Base-by-base conservation (phyloP, 306 rosid species). In the Trichosanthes cucumerina region DNA sequence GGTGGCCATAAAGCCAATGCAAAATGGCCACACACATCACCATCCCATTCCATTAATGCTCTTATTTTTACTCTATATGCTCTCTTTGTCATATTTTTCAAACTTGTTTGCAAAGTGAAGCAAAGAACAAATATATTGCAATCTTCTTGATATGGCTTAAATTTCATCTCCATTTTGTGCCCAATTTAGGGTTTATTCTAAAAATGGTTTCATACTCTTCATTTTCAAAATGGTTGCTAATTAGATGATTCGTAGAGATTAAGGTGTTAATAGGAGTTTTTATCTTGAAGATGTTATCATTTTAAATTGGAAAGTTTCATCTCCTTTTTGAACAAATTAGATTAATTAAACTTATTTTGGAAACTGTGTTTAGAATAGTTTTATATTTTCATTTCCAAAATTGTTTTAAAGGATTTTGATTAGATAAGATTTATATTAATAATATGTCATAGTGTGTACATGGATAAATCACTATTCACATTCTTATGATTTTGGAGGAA, bases 91-190 rank as follows among this genome's bases (percentile, higher is more conserved):
- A 46, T 10, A 9, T 47, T 72, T 72, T 73, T 4, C 54, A 46
- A 49, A 73, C 60, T 73, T 73, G 24, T 28, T 71, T 71, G 58
- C 41, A 24, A 71, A 71, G 77, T 71, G 14, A 71, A 71, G 77
- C 38, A 6, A 44, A n/a, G 33, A 11, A 12, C 36, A 69, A 1
- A 68, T 21, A 1, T 43, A 0, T 7, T 36, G 6, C 12, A 7
- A 66, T 66, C 31, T 68, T 68, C 52, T 69, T 23, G 8, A 69
- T 41, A n/a, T n/a, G 34, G 75, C 18, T 41, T 39, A n/a, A 68
- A 21, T 19, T 66, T 66, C 19, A 60, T 26, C 39, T 5, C 38
- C 68, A 24, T 60, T 62, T 28, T n/a, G 0, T n/a, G 33, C 18
- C 14, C 6, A 38, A 38, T 66, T 39, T 68, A 10, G 3, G 9